Evolutionary conservation across 305 asterid genomes (phyloP), one percentile per base, ranked within the genome.

Genomic region (Fraxinus sp.): DNA sequence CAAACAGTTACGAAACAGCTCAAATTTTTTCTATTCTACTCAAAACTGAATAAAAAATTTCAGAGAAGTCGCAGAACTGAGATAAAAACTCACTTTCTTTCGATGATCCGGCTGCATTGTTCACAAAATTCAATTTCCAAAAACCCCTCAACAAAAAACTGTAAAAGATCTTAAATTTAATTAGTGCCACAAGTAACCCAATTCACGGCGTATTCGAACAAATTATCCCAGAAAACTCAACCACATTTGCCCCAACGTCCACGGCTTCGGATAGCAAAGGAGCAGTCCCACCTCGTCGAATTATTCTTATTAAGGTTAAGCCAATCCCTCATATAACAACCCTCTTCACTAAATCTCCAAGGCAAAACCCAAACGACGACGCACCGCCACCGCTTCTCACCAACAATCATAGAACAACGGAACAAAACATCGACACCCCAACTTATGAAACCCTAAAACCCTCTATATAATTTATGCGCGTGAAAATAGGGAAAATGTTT

Each of bases 211-310:
- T 70, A 7, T 20, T 78, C 52, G 39, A 44, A 52, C 2, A 37
- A 79, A 82, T 41, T 52, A 55, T 76, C 57, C 71, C 77, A 16
- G 78, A 59, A 33, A 83, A 82, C 44, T 93, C 90, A 90, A 78
- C 98, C 98, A 83, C 98, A 92, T 94, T 93, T 88, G 30, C 94
- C 97, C 97, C 95, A 91, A 28, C 92, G 87, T 32, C 95, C 90
- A 74, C 93, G 88, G 91, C 94, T 90, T 33, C 95, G 91, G 81
- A 91, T 85, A 77, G 88, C 87, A 39, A 90, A 88, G 57, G 91
- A 89, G 83, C 85, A 88, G 66, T 93, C 92, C 93, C 93, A 90
- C 90, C 91, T 86, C 35, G 89, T 90, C 84, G 89, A 85, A 74
- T 86, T 86, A 77, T 77, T 77, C 83, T 81, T 82, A 80, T 86